Evolutionary conservation across 805 yeast species (phyloP).

Genomic region (Brettanomyces bruxellensis): DNA sequence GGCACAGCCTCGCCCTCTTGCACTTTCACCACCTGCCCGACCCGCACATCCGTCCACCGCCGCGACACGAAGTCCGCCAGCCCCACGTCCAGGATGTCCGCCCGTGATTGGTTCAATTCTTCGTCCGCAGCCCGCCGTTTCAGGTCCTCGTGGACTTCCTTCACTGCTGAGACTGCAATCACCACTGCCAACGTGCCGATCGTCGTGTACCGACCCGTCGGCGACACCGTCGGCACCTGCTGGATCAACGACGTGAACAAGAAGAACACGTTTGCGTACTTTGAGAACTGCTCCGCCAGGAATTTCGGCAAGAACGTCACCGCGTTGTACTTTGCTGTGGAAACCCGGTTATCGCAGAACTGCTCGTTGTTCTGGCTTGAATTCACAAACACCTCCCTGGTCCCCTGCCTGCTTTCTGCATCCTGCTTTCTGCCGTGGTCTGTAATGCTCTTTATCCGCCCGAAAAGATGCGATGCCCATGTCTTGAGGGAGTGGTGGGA

Average conservation of each 20-base stretch:
- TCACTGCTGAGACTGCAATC: slow-evolving; percentile 80
- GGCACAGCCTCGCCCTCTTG: slow-evolving; percentile 87
- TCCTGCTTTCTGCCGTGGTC: no score
- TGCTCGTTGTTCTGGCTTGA: slow-evolving; percentile 14
- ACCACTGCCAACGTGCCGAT: slow-evolving; percentile 85
- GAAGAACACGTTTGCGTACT: slow-evolving; percentile 92
- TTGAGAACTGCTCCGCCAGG: slow-evolving; percentile 91
- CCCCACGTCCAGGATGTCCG: slow-evolving; percentile 49
- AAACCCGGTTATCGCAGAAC: slow-evolving; percentile 75
- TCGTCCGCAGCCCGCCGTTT: slow-evolving; percentile 83
- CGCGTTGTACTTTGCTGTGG: slow-evolving; percentile 89
- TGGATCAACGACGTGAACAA: slow-evolving; percentile 87
- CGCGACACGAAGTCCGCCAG: slow-evolving; percentile 55
- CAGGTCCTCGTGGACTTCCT: slow-evolving; percentile 84
- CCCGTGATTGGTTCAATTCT: slow-evolving; percentile 69
- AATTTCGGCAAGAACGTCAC: slow-evolving; percentile 94
- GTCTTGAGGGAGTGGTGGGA: no score
- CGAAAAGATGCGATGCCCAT: no score
- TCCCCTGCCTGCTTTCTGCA: slow-evolving; percentile 38
- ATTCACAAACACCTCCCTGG: slow-evolving; percentile 1
- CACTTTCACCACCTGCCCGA: slow-evolving; percentile 85
- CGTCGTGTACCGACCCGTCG: slow-evolving; percentile 93
- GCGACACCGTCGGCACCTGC: slow-evolving; percentile 94
- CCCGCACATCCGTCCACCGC: slow-evolving; percentile 81
- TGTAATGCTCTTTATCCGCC: no score